Evolutionary conservation across 2,329 filamentous ascomycete genomes (phyloP).

Genomic region (Sporothrix variecibatus): DNA sequence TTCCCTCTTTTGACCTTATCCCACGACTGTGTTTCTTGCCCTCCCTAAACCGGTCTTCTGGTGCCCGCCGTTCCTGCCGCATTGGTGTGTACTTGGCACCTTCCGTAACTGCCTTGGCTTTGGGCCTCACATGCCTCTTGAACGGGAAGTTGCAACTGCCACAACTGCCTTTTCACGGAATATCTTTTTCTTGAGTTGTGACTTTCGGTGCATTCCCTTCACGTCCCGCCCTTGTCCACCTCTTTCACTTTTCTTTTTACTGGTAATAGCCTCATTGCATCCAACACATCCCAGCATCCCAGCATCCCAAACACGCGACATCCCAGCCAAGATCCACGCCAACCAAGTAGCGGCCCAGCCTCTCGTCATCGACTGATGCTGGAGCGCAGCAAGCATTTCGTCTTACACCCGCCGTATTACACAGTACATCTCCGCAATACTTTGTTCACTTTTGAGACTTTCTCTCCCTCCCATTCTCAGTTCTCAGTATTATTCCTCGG

Average conservation of each 20-base stretch:
- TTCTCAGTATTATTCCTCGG: neutral
- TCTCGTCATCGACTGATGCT: constrained; percentile 20
- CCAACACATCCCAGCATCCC: neutral
- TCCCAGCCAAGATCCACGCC: neutral
- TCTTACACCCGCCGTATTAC: neutral
- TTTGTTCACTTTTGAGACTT: neutral
- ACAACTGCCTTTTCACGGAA: neutral
- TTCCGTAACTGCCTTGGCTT: neutral
- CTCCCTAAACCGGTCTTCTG: neutral
- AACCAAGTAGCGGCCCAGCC: neutral
- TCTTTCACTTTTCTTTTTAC: neutral
- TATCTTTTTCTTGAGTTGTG: neutral
- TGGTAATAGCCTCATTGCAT: neutral
- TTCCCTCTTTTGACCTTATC: neutral
- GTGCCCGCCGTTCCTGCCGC: constrained; percentile 2
- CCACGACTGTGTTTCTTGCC: neutral
- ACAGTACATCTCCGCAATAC: neutral
- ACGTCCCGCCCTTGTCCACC: neutral
- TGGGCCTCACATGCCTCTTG: neutral
- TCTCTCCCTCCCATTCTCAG: neutral
- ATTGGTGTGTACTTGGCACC: constrained; percentile 13
- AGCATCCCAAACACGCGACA: neutral
- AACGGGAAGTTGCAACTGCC: neutral
- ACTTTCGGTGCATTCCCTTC: neutral
- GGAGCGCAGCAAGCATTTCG: neutral